Percentiles rank a stretch among this genome's conserved stretches.
phyloP scores from a whole-genome alignment of 306 rosid genomes.

The Fragaria iinumae region DNA sequence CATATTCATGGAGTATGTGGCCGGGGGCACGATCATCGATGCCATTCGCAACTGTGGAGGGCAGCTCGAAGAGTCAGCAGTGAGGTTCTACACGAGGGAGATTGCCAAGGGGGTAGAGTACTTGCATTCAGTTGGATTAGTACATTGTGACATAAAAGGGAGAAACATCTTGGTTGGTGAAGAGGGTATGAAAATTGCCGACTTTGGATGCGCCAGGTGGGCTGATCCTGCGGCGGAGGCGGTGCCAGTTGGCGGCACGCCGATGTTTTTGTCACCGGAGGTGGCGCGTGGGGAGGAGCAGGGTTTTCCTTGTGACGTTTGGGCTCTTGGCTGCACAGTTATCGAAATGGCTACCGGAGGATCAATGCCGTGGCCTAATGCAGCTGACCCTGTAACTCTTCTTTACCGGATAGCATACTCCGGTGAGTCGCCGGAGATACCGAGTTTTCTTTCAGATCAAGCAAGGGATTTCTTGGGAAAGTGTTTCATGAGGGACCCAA shows the following conservation, averaged over 20 bases:
- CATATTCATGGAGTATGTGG: conserved; percentile 69
- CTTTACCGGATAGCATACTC: conserved; percentile 65
- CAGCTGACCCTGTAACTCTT: conserved; percentile 51
- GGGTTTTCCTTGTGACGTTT: conserved; percentile 63
- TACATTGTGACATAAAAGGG: conserved; percentile 91
- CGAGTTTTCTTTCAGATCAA: conserved; percentile 53
- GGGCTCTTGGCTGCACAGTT: conserved; percentile 88
- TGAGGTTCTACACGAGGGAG: conserved; percentile 41
- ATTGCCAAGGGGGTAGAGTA: conserved; percentile 59
- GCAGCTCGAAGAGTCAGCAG: conserved; percentile 28
- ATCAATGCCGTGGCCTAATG: conserved; percentile 62
- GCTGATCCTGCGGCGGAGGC: conserved; percentile 6
- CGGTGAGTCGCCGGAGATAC: conserved; percentile 56
- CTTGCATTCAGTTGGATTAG: conserved; percentile 64
- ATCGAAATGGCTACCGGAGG: conserved; percentile 69
- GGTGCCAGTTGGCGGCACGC: conserved; percentile 55
- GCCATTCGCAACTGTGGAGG: conserved; percentile 38
- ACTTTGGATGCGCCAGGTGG: conserved; percentile 77
- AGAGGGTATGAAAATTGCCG: conserved; percentile 69
- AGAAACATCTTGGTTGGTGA: conserved; percentile 59
- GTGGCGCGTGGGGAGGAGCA: conserved; percentile 83
- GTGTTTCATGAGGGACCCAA: conserved; percentile 66
- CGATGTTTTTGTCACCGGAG: conserved; percentile 92
- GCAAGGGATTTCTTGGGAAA: conserved; percentile 72
- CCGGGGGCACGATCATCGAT: conserved; percentile 51